Evolutionary conservation across 2,329 filamentous ascomycete genomes (phyloP), one percentile per base, ranked within the genome.

Genomic region (Aspergillus fischeri): DNA sequence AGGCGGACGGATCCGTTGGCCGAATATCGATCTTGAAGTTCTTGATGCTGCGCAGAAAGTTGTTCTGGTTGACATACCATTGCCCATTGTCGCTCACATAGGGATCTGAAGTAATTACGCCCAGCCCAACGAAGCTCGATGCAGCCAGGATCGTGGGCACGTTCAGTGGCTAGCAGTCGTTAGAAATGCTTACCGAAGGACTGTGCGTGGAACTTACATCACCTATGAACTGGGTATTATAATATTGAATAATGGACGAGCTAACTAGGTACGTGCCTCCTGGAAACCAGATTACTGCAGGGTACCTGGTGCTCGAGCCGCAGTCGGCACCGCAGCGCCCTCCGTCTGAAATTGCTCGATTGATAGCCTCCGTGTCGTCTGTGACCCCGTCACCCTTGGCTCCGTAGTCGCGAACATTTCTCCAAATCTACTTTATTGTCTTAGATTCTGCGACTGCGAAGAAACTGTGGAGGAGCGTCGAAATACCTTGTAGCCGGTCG

Each of bases 201-300:
- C 21, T 21, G 21, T 21, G 21, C 21, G 21, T 21, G 21, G 1
- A n/a, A 41, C 35, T 17, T n/a, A 41, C 35, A 59, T 87, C 83
- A 41, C 84, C 84, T 54, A 87, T 78, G 11, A 88, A 70, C 68
- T 86, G 81, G 5, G 85, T 88, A 59, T 83, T 82, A 70, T 87
- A 88, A 63, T 84, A 86, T 64, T 85, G 78, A 53, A 85, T 79
- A 58, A 88, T 84, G 1, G 82, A 76, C 0, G 74, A 72, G 47
- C 78, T 84, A 56, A 86, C 77, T 1, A 83, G 53, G 60, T 89
- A 89, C 0, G 79, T 85, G 48, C 84, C 84, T 17, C 77, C 75
- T 3, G 80, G 82, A 62, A 84, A 83, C 66, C 83, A 85, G 17
- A 85, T 78, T 20, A 83, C 70, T 2, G 81, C 81, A 1, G 83